These are phyloP conservation scores for Pseudoneurospora amorphoporcata DNA, from an alignment of 495 filamentous ascomycete species.

Conservation along the genomic window DNA sequence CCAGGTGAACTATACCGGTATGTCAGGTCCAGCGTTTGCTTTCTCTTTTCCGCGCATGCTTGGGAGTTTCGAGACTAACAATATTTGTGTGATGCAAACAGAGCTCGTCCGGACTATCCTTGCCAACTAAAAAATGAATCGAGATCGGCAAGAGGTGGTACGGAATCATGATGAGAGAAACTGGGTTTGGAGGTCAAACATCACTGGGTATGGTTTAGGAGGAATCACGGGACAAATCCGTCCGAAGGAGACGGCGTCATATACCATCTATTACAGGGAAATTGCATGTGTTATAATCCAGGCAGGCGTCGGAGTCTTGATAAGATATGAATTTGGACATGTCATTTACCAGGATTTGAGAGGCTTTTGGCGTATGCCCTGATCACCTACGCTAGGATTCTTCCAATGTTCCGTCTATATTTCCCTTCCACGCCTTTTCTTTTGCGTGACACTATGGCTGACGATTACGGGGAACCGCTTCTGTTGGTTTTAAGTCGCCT, in stretches of 20 bases:
- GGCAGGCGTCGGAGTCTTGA: not conserved
- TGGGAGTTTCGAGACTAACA: slow-evolving; percentile 5
- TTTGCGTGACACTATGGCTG: not conserved
- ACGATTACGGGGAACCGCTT: not conserved
- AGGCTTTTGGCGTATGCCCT: not conserved
- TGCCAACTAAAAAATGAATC: slow-evolving; percentile 54
- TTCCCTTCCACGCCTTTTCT: not conserved
- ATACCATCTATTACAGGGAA: not conserved
- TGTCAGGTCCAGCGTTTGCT: slow-evolving; percentile 12
- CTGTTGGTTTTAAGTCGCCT: not conserved
- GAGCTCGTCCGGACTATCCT: slow-evolving; percentile 92
- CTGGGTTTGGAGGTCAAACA: not conserved
- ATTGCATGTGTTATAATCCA: not conserved
- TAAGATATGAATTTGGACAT: not conserved
- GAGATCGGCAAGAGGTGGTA: not conserved
- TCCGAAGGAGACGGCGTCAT: not conserved
- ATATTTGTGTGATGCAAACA: slow-evolving; percentile 18
- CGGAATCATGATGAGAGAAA: not conserved
- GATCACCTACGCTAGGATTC: not conserved
- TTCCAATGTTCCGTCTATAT: not conserved
- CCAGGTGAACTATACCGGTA: slow-evolving; percentile 94
- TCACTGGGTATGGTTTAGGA: not conserved
- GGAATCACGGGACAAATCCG: not conserved
- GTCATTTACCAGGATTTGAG: not conserved
- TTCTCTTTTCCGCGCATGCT: not conserved